Evolutionary conservation across 257 asterid species (phyloP).

Genomic region (Solanum boliviense): DNA sequence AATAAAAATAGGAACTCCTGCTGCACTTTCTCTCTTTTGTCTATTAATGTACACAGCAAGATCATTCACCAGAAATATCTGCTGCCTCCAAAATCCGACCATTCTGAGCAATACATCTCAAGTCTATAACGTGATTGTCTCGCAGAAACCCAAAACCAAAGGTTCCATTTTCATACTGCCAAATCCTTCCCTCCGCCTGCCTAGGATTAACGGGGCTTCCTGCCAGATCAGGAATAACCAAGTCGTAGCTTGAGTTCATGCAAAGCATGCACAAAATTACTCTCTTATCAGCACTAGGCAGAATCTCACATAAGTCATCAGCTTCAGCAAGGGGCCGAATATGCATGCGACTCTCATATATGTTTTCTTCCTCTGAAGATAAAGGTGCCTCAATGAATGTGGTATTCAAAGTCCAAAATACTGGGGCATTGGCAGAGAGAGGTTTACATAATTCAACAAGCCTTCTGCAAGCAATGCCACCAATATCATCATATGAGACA

Average conservation of each 20-base stretch:
- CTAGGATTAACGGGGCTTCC: conserved; percentile 34
- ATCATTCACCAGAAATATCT: conserved; percentile 20
- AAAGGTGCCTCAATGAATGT: conserved; percentile 49
- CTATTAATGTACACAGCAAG: neutral
- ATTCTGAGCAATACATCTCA: conserved; percentile 48
- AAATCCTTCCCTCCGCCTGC: conserved; percentile 69
- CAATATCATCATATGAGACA: conserved; percentile 70
- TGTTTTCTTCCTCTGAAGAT: conserved; percentile 46
- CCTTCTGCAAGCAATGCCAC: conserved; percentile 80
- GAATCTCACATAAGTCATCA: conserved; percentile 17
- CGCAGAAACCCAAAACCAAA: conserved; percentile 81
- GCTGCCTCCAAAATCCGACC: conserved; percentile 42
- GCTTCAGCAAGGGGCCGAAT: conserved; percentile 37
- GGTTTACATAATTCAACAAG: conserved; percentile 51
- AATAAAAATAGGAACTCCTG: neutral
- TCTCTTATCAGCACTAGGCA: conserved; percentile 13
- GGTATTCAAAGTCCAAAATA: conserved; percentile 68
- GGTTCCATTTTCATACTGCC: conserved; percentile 65
- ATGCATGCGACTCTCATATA: conserved; percentile 51
- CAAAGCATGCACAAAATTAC: conserved; percentile 47
- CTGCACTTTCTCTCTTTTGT: neutral
- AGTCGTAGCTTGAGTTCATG: conserved; percentile 64
- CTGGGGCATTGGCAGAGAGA: conserved; percentile 35
- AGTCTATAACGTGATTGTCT: conserved; percentile 43
- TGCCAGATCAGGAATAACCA: conserved; percentile 56